These are phyloP conservation scores for Diphasiastrum complanatum DNA, from an alignment of 83 land plant species.

Conservation along the genomic window DNA sequence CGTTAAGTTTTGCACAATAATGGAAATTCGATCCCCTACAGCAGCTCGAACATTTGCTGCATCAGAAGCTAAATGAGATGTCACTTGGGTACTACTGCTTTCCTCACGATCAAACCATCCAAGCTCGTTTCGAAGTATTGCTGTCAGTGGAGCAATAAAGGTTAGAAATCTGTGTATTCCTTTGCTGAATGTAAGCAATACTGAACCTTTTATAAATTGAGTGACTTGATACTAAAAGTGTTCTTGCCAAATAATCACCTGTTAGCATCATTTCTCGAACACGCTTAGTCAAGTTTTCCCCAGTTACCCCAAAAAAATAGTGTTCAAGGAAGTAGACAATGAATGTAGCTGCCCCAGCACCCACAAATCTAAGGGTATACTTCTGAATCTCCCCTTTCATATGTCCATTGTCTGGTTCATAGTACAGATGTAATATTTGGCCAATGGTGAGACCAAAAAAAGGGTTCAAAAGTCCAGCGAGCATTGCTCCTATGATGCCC, in stretches of 20 bases:
- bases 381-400: conserved; percentile 54
- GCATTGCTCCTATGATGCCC: conserved; percentile 66
- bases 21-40: neutral
- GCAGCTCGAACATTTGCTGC: neutral
- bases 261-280: conserved; percentile 67
- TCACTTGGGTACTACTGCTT: neutral
- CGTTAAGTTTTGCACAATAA: neutral
- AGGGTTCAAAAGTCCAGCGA: conserved; percentile 63
- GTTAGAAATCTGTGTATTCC: no score
- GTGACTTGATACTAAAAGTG: no score
- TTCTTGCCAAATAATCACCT: no score
- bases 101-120: neutral
- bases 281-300: conserved; percentile 70
- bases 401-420: conserved; percentile 39
- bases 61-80: neutral
- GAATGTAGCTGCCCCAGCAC: conserved; percentile 54
- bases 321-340: conserved; percentile 62
- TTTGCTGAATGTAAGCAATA: no score
- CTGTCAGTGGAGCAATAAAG: no score
- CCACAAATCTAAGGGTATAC: conserved; percentile 55
- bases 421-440: conserved; percentile 57
- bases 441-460: conserved; percentile 68
- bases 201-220: no score
- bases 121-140: neutral
- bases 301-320: conserved; percentile 63